Evolutionary conservation across 352 stramenopile species (phyloP).

Genomic region (Pythium chondricola): DNA sequence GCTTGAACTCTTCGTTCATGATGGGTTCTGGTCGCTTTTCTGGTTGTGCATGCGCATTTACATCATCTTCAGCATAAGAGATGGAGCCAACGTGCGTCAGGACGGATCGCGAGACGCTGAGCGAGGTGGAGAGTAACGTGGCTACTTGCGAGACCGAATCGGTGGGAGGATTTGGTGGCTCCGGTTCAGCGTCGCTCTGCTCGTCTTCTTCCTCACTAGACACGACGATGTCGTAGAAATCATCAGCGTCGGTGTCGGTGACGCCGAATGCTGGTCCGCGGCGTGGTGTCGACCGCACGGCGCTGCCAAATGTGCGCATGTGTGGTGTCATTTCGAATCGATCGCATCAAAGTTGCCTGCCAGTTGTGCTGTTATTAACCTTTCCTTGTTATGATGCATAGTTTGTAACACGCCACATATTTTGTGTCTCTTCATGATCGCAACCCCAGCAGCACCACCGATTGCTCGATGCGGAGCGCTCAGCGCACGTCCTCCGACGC

Average conservation of each 20-base stretch:
- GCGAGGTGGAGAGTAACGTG: too few species aligned
- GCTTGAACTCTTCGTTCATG: constrained; percentile 25
- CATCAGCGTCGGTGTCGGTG: constrained; percentile 26
- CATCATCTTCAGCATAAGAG: constrained; percentile 2
- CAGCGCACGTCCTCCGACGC: background rate
- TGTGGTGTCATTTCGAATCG: too few species aligned
- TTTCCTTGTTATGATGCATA: too few species aligned
- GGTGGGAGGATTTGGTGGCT: constrained; percentile 3
- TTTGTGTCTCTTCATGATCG: too few species aligned
- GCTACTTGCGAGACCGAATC: too few species aligned
- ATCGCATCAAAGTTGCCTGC: too few species aligned
- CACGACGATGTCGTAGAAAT: constrained; percentile 51
- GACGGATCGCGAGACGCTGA: constrained; percentile 6
- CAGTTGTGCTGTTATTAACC: too few species aligned
- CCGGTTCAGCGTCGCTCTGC: constrained; percentile 19
- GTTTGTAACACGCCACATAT: too few species aligned
- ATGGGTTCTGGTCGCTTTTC: background rate
- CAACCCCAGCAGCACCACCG: too few species aligned
- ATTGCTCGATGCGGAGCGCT: too few species aligned
- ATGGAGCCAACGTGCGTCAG: constrained; percentile 16
- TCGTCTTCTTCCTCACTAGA: constrained; percentile 53
- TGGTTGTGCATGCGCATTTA: background rate
- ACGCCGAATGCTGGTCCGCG: constrained; percentile 13
- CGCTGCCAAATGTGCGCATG: too few species aligned
- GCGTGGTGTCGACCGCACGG: too few species aligned